These are phyloP conservation scores for Coemansia sp. DNA, from an alignment of 192 early-diverging fungal species.

Conservation along the genomic window DNA sequence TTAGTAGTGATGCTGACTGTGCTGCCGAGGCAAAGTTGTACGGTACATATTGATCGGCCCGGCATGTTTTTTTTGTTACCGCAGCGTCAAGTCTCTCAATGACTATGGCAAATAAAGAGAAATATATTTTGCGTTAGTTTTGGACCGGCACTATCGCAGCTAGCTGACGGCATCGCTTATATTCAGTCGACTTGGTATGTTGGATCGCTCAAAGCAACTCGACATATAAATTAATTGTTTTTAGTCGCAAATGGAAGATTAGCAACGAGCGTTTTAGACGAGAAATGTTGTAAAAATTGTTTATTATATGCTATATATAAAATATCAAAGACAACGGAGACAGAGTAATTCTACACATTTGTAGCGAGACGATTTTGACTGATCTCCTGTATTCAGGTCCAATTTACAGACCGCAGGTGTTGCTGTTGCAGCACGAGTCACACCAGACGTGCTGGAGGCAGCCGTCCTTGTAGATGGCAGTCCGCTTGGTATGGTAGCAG, in stretches of 20 bases:
- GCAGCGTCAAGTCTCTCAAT: not conserved
- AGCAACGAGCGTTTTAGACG: no score
- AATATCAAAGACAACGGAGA: not conserved
- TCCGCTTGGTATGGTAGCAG: conserved; percentile 47
- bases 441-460: conserved; percentile 54
- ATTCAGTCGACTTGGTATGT: not conserved
- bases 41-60: no score
- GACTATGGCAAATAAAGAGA: not conserved
- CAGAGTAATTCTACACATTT: not conserved
- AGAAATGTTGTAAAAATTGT: not conserved
- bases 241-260: no score
- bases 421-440: conserved; percentile 55
- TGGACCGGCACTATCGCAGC: not conserved
- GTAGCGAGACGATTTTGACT: not conserved
- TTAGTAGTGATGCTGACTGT: not conserved
- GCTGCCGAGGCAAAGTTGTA: no score
- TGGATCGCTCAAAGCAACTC: not conserved
- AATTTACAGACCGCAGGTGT: conserved; percentile 35
- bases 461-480: conserved; percentile 46
- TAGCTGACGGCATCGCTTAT: not conserved
- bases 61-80: not conserved
- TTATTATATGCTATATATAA: not conserved
- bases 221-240: not conserved
- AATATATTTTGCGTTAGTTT: not conserved
- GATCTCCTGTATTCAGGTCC: not conserved